Conservation (phyloP, 2,329 filamentous ascomycete species). For the Grosmannia serpens region DNA sequence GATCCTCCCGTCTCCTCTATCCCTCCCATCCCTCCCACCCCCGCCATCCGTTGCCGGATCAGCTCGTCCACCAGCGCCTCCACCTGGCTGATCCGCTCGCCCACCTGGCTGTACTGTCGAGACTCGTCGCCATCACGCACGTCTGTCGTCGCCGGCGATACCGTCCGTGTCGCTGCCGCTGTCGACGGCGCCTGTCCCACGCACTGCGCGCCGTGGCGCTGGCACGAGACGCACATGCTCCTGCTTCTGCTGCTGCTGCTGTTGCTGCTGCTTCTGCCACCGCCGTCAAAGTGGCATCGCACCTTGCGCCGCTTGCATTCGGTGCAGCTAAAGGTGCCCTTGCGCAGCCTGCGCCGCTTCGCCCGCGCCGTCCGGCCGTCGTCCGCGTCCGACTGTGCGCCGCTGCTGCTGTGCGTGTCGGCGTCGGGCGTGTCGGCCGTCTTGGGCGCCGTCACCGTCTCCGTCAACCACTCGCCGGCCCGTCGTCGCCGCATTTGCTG, state of each 20-base stretch:
- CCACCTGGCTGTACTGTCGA: background rate
- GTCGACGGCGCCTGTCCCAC: slow-evolving; percentile 30
- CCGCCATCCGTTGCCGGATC: slow-evolving; percentile 9
- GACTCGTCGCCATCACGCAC: slow-evolving; percentile 1
- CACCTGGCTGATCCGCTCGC: slow-evolving; percentile 16
- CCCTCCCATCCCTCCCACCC: background rate
- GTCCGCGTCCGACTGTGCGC: background rate
- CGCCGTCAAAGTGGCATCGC: slow-evolving; percentile 28
- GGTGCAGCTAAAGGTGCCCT: slow-evolving; percentile 45
- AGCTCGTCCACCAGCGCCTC: slow-evolving; percentile 25
- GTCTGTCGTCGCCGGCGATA: background rate
- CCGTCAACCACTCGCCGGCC: too few relatives aligned
- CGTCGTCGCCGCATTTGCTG: too few relatives aligned
- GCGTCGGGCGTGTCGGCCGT: too few relatives aligned
- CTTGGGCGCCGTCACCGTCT: too few relatives aligned
- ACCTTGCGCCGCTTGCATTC: slow-evolving; percentile 40
- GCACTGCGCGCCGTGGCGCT: slow-evolving; percentile 27
- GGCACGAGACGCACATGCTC: slow-evolving; percentile 32
- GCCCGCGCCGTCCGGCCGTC: background rate
- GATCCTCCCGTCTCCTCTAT: background rate
- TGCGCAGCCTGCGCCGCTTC: slow-evolving; percentile 24
- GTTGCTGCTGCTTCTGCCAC: background rate
- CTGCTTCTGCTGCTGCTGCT: background rate
- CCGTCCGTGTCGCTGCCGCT: background rate
- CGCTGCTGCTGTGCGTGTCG: too few relatives aligned